Conservation (phyloP, 441 rosid genomes). For the Rhodomyrtus psidioides region DNA sequence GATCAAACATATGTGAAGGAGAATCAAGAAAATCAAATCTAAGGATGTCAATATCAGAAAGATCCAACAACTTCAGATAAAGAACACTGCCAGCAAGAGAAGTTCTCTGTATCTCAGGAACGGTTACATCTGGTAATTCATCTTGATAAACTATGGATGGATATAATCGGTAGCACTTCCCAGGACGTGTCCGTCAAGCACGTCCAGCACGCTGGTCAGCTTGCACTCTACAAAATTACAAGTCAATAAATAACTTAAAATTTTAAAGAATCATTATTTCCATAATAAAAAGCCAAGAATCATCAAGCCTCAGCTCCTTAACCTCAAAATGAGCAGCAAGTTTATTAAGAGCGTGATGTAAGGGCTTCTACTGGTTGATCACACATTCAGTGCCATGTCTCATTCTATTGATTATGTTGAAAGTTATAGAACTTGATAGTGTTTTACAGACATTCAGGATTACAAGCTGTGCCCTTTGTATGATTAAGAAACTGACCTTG, state of each 20-base stretch:
- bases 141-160: constrained; percentile 70
- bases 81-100: constrained; percentile 97
- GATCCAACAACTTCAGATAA: constrained; percentile 89
- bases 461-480: background rate
- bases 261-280: background rate
- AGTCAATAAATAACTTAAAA: background rate
- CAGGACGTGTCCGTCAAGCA: constrained; percentile 97
- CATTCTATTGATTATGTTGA: background rate
- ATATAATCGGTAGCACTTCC: constrained; percentile 89
- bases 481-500: background rate
- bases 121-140: constrained; percentile 78
- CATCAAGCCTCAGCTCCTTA: background rate
- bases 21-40: too few species aligned
- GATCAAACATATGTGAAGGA: too few species aligned
- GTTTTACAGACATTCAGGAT: background rate
- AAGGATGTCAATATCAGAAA: constrained; percentile 83
- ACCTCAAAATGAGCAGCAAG: background rate
- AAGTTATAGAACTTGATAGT: background rate
- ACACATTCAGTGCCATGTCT: background rate
- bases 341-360: background rate
- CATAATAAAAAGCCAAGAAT: background rate
- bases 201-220: constrained; percentile 98
- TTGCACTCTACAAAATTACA: constrained; percentile 61
- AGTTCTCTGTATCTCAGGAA: constrained; percentile 95
- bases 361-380: too few species aligned